Evolutionary conservation across 208 protist species (phyloP), one percentile per base, ranked within the genome.

Genomic region (Acanthamoeba castellanii): DNA sequence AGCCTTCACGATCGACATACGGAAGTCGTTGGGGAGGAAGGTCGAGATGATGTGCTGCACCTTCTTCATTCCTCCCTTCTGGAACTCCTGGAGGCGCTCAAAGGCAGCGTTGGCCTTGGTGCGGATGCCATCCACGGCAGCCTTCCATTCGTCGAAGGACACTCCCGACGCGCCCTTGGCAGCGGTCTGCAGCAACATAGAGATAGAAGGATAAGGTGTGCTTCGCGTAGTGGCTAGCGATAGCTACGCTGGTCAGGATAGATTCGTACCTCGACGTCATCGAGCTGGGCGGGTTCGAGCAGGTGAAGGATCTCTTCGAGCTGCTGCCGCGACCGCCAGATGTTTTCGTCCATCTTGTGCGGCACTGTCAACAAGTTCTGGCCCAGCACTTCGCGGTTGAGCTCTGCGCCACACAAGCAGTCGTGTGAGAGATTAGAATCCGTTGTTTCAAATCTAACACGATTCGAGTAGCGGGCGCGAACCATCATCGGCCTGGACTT

Each of bases 1-100:
- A n/a, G n/a, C 32, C 57, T 52, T 72, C 16, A 95, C 61, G 91
- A 95, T 95, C 27, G 88, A 95, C 32, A 32, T 37, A 32, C 94
- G 68, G 27, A 55, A 95, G 94, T 95, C 94, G n/a, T 95, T 72
- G 25, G 94, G 94, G 13, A 95, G 57, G 47, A 95, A 95, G 70
- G 34, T 61, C 25, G 92, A 57, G 61, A 95, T 90, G 34, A 92
- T 47, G 34, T 92, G 25, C 34, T 72, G 61, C 34, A 72, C 85
- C 22, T 55, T 34, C 27, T 92, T 72, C 30, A 68, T 45, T 16
- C 32, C 50, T 9, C 42, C 59, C 34, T 92, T 50, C 45, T 92
- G 85, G 30, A 47, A 72, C 74, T 55, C 42, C 30, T 84, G 42
- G 20, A 84, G 22, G 37, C 74, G 47, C 25, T 47, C 47, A 30